Conservation (phyloP, 352 stramenopile genomes). For the Phytophthora idaei region DNA sequence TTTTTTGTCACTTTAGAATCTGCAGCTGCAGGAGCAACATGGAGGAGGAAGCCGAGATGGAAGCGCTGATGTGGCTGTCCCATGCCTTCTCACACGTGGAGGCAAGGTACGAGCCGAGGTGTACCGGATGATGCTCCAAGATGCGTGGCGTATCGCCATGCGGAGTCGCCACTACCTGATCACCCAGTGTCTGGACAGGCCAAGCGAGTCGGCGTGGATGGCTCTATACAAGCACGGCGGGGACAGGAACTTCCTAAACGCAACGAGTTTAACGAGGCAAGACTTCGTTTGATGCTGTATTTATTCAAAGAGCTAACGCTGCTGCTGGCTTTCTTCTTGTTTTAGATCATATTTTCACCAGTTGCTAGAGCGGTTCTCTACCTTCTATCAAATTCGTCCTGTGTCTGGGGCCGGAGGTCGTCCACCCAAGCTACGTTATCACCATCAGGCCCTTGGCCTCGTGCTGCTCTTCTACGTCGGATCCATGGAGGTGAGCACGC, state of each 20-base stretch:
- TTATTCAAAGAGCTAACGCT: not conserved
- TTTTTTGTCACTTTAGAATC: too few species aligned
- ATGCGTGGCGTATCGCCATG: conserved; percentile 5
- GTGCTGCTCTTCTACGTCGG: conserved; percentile 1
- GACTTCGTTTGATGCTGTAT: not conserved
- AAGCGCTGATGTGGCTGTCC: too few species aligned
- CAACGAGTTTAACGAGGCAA: conserved; percentile 2
- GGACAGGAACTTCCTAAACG: conserved; percentile 7
- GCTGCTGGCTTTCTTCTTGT: not conserved
- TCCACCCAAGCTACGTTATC: conserved; percentile 2
- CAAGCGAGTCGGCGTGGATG: conserved; percentile 1
- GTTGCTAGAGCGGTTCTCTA: not conserved
- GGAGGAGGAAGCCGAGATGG: too few species aligned
- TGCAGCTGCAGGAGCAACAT: too few species aligned
- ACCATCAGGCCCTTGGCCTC: conserved; percentile 1
- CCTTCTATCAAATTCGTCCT: not conserved
- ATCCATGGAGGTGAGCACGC: not conserved
- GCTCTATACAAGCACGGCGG: not conserved
- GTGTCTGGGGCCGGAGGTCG: not conserved
- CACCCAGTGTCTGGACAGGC: not conserved
- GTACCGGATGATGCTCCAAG: not conserved
- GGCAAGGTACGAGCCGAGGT: not conserved
- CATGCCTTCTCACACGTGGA: too few species aligned
- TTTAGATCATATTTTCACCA: not conserved
- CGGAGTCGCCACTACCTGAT: conserved; percentile 1